Evolutionary conservation across 352 stramenopile genomes (phyloP).

Genomic region (Globisporangium sylvaticum): DNA sequence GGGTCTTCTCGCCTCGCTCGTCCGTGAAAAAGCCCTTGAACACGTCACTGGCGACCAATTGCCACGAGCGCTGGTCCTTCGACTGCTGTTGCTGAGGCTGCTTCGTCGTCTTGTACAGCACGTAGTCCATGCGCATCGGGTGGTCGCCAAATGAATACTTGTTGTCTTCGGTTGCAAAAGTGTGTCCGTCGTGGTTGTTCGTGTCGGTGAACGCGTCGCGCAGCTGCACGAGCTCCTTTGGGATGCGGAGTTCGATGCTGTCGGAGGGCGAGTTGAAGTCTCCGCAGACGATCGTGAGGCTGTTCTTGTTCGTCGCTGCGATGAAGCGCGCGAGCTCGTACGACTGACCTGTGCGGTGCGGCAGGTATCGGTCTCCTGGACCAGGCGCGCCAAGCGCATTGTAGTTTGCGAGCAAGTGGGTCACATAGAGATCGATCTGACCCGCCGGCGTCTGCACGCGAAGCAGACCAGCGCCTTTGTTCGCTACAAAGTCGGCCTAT

Average conservation of each 20-base stretch:
- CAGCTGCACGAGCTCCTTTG: slow-evolving; percentile 42
- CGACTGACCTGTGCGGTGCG: slow-evolving; percentile 59
- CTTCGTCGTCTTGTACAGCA: slow-evolving; percentile 61
- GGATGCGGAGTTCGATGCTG: slow-evolving; percentile 63
- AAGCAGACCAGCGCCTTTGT: slow-evolving; percentile 70
- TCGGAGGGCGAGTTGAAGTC: slow-evolving; percentile 83
- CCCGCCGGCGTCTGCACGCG: slow-evolving; percentile 55
- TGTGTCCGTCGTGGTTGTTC: slow-evolving; percentile 58
- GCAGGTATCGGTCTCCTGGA: slow-evolving; percentile 58
- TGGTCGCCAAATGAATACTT: slow-evolving; percentile 77
- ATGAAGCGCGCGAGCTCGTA: slow-evolving; percentile 81
- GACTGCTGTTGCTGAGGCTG: background rate
- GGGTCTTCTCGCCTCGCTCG: slow-evolving; percentile 47
- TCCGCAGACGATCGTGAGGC: slow-evolving; percentile 59
- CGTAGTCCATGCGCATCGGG: slow-evolving; percentile 85
- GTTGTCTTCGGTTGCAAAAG: slow-evolving; percentile 76
- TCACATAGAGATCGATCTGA: slow-evolving; percentile 74
- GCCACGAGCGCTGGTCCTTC: slow-evolving; percentile 27
- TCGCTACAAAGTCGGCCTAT: slow-evolving; percentile 68
- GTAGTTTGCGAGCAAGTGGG: slow-evolving; percentile 78
- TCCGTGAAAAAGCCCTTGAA: slow-evolving; percentile 80
- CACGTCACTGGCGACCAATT: slow-evolving; percentile 54
- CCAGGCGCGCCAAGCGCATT: slow-evolving; percentile 63
- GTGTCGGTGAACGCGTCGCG: slow-evolving; percentile 72
- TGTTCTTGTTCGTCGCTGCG: slow-evolving; percentile 45